phyloP scores from a whole-genome alignment of 805 yeast species.

The Scheffersomyces lignosus region DNA sequence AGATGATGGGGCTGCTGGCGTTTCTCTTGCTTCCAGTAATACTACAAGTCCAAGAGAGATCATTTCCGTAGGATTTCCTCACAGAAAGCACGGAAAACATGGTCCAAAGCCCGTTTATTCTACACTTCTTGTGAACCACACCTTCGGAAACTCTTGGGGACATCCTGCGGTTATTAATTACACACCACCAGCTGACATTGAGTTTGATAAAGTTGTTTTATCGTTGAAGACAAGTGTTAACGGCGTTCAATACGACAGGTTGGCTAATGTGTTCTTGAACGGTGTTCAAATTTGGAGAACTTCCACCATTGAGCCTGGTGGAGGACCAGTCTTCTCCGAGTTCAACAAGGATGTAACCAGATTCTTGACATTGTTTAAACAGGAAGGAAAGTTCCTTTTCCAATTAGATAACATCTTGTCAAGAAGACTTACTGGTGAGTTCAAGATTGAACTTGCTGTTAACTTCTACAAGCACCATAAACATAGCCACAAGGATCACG shows the following conservation, averaged over 20 bases:
- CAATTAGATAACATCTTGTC: constrained; percentile 66
- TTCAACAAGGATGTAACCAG: constrained; percentile 64
- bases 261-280: constrained; percentile 61
- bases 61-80: constrained; percentile 16
- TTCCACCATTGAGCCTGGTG: constrained; percentile 67
- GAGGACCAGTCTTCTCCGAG: constrained; percentile 43
- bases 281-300: constrained; percentile 82
- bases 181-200: constrained; percentile 38
- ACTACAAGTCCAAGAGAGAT: constrained; percentile 8
- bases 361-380: constrained; percentile 51
- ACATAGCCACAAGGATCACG: too few relatives aligned
- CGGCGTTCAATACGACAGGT: constrained; percentile 66
- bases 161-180: constrained; percentile 45
- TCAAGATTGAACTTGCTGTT: constrained; percentile 52
- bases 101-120: constrained; percentile 44
- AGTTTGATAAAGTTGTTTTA: constrained; percentile 54
- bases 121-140: constrained; percentile 41
- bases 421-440: constrained; percentile 57
- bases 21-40: background rate
- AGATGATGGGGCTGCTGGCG: too few relatives aligned
- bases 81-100: constrained; percentile 12
- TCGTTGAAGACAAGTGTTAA: constrained; percentile 51
- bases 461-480: background rate
- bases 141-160: constrained; percentile 65
- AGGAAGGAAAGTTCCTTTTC: constrained; percentile 45